Evolutionary conservation across 2,329 filamentous ascomycete genomes (phyloP).

Genomic region (Fusarium sarcochroum): DNA sequence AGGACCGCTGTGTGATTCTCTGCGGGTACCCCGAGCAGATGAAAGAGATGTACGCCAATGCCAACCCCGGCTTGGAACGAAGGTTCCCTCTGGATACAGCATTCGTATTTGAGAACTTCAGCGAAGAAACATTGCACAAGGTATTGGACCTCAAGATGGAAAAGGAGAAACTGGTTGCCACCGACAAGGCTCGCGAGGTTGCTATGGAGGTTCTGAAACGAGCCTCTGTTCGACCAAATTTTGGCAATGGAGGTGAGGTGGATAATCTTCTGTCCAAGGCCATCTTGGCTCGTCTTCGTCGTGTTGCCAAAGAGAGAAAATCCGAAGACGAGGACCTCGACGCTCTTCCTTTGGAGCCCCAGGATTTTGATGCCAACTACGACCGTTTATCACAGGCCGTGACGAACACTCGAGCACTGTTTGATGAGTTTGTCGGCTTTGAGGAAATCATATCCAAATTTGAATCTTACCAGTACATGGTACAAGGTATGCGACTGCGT

Average conservation of each 20-base stretch:
- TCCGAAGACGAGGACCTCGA: constrained; percentile 42
- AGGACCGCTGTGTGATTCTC: constrained; percentile 80
- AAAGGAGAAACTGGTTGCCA: constrained; percentile 67
- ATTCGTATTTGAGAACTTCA: constrained; percentile 80
- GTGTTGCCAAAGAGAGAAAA: constrained; percentile 42
- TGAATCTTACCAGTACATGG: constrained; percentile 68
- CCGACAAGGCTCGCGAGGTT: constrained; percentile 65
- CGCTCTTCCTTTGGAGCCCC: constrained; percentile 47
- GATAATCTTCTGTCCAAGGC: constrained; percentile 63
- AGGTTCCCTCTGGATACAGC: constrained; percentile 75
- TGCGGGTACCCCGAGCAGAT: constrained; percentile 80
- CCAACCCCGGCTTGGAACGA: constrained; percentile 77
- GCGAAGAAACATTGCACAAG: constrained; percentile 66
- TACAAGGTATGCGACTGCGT: constrained; percentile 63
- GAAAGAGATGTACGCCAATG: constrained; percentile 78
- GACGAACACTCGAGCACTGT: constrained; percentile 65
- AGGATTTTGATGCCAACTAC: constrained; percentile 72
- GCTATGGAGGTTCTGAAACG: constrained; percentile 72
- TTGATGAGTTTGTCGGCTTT: constrained; percentile 72
- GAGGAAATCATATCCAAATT: constrained; percentile 69
- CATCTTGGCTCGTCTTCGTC: constrained; percentile 44
- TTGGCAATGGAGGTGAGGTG: constrained; percentile 82
- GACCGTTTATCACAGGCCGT: constrained; percentile 60
- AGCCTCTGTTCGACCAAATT: constrained; percentile 75
- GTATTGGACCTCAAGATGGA: constrained; percentile 78